Conservation (phyloP, 108 stramenopile species). For the Stephanodiscus triporus region DNA sequence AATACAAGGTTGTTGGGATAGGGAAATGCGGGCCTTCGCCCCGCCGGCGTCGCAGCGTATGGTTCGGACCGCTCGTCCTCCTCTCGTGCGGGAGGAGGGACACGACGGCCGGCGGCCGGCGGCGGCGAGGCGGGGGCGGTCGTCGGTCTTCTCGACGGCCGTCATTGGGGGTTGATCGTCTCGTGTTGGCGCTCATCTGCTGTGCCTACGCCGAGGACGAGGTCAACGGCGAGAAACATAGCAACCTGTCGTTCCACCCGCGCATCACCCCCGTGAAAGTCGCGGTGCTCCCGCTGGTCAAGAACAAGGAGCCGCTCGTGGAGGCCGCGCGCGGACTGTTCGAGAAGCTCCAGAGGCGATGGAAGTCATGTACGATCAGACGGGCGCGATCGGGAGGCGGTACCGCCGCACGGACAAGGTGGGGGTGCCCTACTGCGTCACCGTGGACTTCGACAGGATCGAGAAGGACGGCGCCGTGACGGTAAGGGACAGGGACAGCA, state of each 20-base stretch:
- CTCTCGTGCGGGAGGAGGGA: too few relatives aligned
- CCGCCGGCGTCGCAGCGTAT: too few relatives aligned
- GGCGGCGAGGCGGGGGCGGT: too few relatives aligned
- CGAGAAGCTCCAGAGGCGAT: slow-evolving; percentile 70
- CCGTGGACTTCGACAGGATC: slow-evolving; percentile 96
- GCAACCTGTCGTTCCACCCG: slow-evolving; percentile 89
- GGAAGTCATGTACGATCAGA: slow-evolving; percentile 88
- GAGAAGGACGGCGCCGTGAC: slow-evolving; percentile 93
- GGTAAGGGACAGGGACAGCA: slow-evolving; percentile 93
- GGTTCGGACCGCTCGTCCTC: too few relatives aligned
- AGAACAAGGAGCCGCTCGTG: slow-evolving; percentile 92
- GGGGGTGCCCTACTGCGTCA: slow-evolving; percentile 97
- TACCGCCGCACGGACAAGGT: slow-evolving; percentile 94
- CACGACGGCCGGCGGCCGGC: too few relatives aligned
- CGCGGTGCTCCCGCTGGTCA: slow-evolving; percentile 93
- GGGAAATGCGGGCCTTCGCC: too few relatives aligned
- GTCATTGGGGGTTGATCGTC: slow-evolving; percentile 92
- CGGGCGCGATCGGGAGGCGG: slow-evolving; percentile 93
- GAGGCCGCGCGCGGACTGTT: slow-evolving; percentile 79
- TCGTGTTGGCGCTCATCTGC: slow-evolving; percentile 90
- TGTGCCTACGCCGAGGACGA: slow-evolving; percentile 95
- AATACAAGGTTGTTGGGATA: too few relatives aligned
- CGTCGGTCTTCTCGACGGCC: too few relatives aligned
- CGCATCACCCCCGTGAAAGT: slow-evolving; percentile 95
- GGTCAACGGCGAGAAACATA: slow-evolving; percentile 89